Evolutionary conservation across 768 basidiomycete genomes (phyloP), one percentile per base, ranked within the genome.

Genomic region (Atractiella rhizophila): DNA sequence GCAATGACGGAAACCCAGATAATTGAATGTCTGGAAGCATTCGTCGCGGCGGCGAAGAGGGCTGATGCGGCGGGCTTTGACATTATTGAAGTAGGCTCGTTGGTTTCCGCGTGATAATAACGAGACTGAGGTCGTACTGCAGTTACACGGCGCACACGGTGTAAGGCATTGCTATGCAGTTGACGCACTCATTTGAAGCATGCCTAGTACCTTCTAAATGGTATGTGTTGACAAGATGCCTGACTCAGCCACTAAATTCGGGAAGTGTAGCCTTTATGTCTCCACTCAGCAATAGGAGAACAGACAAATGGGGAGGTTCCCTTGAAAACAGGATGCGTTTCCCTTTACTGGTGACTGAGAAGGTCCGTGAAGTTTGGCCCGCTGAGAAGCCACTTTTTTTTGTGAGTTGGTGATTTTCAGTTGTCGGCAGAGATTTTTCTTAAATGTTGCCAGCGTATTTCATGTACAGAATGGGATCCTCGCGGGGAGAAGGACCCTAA

Each of bases 251-350:
- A n/a, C n/a, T n/a, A n/a, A n/a, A n/a, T n/a, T n/a, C n/a, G n/a
- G n/a, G n/a, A n/a, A n/a, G n/a, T n/a, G n/a, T n/a, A 54, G 54
- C 62, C 16, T 83, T 81, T 58, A 53, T 73, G 8, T 77, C 75
- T 3, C 79, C 79, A 1, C 55, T 79, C 24, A 74, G 73, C 12
- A 82, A 85, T 62, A 57, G 55, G 6, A 71, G 78, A 25, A 64
- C 63, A 6, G 82, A 83, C 56, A 31, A 60, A 23, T 80, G 74
- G 52, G 79, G 80, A 10, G 79, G 79, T 2, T 57, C 65, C 7
- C 27, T 47, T 27, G 70, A 71, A 48, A 79, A 81, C 61, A 69
- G 80, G 26, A 55, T 77, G 43, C 70, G 76, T 20, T 68, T 69
- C 46, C 65, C 74, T 3, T 62, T 79, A 26, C 68, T 69, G 31